These are phyloP conservation scores for Fragaria ananassa DNA, from an alignment of 306 rosid species.

Conservation along the genomic window DNA sequence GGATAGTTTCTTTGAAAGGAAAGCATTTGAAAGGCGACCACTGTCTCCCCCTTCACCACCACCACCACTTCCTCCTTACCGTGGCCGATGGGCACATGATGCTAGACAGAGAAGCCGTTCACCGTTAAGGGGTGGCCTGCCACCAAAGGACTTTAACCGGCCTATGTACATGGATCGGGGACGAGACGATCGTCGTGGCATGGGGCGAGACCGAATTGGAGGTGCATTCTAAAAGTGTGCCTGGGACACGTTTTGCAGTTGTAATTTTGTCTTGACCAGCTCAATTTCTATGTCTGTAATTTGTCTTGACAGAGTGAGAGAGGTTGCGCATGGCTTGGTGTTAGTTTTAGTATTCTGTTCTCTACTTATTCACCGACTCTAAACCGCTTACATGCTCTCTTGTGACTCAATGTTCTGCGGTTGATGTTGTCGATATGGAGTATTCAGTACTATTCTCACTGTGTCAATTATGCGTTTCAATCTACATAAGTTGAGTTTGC, in stretches of 20 bases:
- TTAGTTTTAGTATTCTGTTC: constrained; percentile 5
- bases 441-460: background rate
- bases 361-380: background rate
- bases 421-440: background rate
- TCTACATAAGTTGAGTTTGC: constrained; percentile 41
- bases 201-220: constrained; percentile 65
- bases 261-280: constrained; percentile 13
- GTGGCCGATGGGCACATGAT: constrained; percentile 61
- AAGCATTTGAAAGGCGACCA: constrained; percentile 70
- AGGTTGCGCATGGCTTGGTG: constrained; percentile 4
- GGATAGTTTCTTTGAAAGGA: constrained; percentile 66
- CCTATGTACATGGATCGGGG: constrained; percentile 45
- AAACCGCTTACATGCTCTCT: background rate
- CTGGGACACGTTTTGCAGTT: background rate
- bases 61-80: constrained; percentile 39
- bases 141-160: constrained; percentile 58
- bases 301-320: background rate
- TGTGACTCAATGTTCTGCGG: background rate
- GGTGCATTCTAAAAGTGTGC: constrained; percentile 44
- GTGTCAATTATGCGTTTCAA: constrained; percentile 36
- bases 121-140: constrained; percentile 60
- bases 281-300: background rate
- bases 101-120: constrained; percentile 79
- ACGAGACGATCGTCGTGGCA: constrained; percentile 59
- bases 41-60: constrained; percentile 62